phyloP scores from a whole-genome alignment of 2,329 filamentous ascomycete genomes.

The Lachnellula subtilissima region DNA sequence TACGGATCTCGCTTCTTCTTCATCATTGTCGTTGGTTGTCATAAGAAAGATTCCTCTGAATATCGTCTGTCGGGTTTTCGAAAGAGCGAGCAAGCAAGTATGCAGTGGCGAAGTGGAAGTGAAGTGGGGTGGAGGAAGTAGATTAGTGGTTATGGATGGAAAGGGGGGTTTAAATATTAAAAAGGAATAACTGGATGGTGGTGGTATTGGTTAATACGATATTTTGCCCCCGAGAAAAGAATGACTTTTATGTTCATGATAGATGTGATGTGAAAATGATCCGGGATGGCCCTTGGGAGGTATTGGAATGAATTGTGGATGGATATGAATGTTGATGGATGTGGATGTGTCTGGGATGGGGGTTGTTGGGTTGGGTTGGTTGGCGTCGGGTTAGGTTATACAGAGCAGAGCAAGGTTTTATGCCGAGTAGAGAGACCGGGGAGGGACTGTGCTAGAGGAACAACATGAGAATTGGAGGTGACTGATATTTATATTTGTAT shows the following conservation, averaged over 20 bases:
- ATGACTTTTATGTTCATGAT: background rate
- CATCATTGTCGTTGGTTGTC: slow-evolving; percentile 20
- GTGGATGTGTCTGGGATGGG: no score
- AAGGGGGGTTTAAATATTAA: slow-evolving; percentile 10
- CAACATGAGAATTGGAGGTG: no score
- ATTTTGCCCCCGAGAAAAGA: background rate
- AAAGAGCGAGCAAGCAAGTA: slow-evolving; percentile 8
- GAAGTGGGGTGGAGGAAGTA: slow-evolving; percentile 2
- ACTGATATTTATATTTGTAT: no score
- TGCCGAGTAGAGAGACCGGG: no score
- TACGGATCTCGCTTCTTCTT: slow-evolving; percentile 12
- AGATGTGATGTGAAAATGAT: background rate
- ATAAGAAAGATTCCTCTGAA: slow-evolving; percentile 21
- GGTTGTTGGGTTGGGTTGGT: no score
- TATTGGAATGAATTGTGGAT: no score
- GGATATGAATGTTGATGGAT: no score
- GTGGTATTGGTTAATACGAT: slow-evolving; percentile 7
- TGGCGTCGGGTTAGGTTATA: no score
- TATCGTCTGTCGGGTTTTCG: background rate
- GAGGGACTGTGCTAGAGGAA: no score
- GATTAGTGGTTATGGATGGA: slow-evolving; percentile 12
- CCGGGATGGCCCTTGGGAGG: no score
- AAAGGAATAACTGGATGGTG: slow-evolving; percentile 4
- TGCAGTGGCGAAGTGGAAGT: slow-evolving; percentile 1
- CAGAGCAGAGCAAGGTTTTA: no score